Percentiles rank a stretch among this genome's conserved stretches.
phyloP scores from a whole-genome alignment of 2,329 filamentous ascomycete genomes.

The Aspergillus brasiliensis region DNA sequence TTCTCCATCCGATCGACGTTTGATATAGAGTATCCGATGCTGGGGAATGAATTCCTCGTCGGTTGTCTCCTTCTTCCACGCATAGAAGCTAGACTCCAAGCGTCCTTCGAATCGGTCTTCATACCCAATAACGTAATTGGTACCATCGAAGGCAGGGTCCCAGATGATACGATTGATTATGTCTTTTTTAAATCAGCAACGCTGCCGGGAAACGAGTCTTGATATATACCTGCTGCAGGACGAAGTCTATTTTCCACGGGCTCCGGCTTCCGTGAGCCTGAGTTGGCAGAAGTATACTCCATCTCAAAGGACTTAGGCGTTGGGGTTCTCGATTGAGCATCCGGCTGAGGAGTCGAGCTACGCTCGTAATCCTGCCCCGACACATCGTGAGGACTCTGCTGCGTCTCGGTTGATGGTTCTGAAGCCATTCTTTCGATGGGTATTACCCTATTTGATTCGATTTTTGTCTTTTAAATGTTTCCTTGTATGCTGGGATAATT shows the following conservation, averaged over 20 bases:
- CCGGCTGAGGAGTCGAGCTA: background rate
- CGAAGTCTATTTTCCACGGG: constrained; percentile 20
- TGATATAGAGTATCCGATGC: constrained; percentile 56
- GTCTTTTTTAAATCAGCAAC: background rate
- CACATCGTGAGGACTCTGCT: background rate
- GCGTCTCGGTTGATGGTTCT: background rate
- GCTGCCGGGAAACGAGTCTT: constrained; percentile 19
- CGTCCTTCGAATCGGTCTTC: constrained; percentile 56
- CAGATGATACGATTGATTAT: constrained; percentile 54
- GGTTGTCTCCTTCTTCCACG: constrained; percentile 58
- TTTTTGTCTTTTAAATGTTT: background rate
- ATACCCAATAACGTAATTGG: constrained; percentile 56
- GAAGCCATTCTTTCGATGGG: background rate
- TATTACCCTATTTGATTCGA: background rate
- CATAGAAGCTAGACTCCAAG: constrained; percentile 49
- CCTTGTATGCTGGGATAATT: background rate
- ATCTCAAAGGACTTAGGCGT: background rate
- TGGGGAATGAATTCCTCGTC: constrained; percentile 60
- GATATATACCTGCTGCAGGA: constrained; percentile 13
- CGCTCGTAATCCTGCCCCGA: background rate
- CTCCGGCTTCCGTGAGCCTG: background rate
- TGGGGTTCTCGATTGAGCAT: background rate
- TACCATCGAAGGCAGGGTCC: constrained; percentile 49
- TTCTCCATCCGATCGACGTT: constrained; percentile 40
- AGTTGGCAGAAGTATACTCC: background rate